Base-by-base conservation (phyloP, 495 filamentous ascomycete species). In the Podospora conica region DNA sequence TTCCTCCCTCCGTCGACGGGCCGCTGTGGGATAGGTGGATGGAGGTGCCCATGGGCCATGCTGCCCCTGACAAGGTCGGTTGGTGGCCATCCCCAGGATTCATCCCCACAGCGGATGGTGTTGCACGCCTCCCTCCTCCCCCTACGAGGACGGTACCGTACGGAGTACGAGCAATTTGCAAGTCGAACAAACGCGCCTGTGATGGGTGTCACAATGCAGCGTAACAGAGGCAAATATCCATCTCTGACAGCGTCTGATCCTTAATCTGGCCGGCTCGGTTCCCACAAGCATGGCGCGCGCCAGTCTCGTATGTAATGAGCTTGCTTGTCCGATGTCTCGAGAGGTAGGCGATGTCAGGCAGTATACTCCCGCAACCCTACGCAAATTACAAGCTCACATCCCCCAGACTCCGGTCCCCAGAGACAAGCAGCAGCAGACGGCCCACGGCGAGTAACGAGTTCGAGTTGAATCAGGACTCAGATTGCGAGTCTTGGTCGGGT, bases 181-280 rank as follows among this genome's bases (percentile, higher is more conserved):
- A 23, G 54, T 54, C 54, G 54, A 22, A 55, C 29, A 62, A 62
- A 54, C 33, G 31, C 60, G 29, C 60, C 29, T 53, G 60, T 62
- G 21, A 54, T 25, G 60, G 60, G 60, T 61, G 60, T 23, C 60
- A 64, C 54, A 53, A 48, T 28, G 20, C 20, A 57, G 54, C n/a
- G 24, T 24, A 55, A 27, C 25, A 58, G 24, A 58, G 31, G 60
- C 29, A 61, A 64, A 63, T 48, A 64, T 40, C 48, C 54, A 23
- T 23, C 25, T 64, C 53, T 55, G 61, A 64, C 61, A 64, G 23
- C 53, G 61, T 28, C 55, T 56, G 66, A 66, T 66, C 65, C 68
- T 68, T 72, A 68, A 70, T 68, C 65, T 72, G 70, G 57, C 63
- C 60, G 65, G 31, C 70, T 60, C 64, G 53, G 66, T 7, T 48